Evolutionary conservation across 2,329 filamentous ascomycete genomes (phyloP), one percentile per base, ranked within the genome.

Genomic region (Exophiala lecanii-corni): DNA sequence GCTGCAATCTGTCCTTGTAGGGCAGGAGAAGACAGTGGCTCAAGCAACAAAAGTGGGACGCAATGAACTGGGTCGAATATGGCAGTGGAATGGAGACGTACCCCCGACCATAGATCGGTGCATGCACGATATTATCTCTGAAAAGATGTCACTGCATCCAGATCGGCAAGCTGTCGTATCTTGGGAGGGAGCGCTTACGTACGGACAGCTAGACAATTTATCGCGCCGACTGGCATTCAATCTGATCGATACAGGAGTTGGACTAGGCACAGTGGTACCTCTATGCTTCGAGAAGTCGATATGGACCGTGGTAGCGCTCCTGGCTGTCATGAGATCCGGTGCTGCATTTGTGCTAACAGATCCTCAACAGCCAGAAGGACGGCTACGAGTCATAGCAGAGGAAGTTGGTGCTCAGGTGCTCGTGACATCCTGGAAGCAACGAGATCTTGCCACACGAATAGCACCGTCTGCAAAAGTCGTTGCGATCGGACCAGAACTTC

Each of bases 251-350:
- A 51, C 66, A 10, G 68, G 67, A 10, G 57, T 73, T 19, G 59
- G 62, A 7, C 57, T 68, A 1, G 61, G 66, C 20, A 56, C 57
- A 3, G 62, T 65, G 38, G 62, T 69, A 19, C 63, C 63, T 2
- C 32, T 68, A 4, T 65, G 58, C 32, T 67, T 67, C 26, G 65
- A 68, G 34, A 68, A 68, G 42, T 67, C 65, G 0, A 59, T 62
- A 5, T 68, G 65, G 65, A 57, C 64, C 9, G 53, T 66, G 7
- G 61, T 68, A 17, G 59, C 65, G 2, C 59, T 66, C 37, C 47
- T 68, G 7, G 65, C 64, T 9, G 58, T 68, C 28, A 51, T 67
- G 10, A 67, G 66, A 44, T 62, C 65, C 2, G 65, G 65, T 7
- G 65, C 65, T 13, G 63, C 63, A 3, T 67, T 67, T 36, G 64